These are phyloP conservation scores for Tilletiopsis washingtonensis DNA, from an alignment of 1,284 basidiomycete genomes.

Conservation along the genomic window DNA sequence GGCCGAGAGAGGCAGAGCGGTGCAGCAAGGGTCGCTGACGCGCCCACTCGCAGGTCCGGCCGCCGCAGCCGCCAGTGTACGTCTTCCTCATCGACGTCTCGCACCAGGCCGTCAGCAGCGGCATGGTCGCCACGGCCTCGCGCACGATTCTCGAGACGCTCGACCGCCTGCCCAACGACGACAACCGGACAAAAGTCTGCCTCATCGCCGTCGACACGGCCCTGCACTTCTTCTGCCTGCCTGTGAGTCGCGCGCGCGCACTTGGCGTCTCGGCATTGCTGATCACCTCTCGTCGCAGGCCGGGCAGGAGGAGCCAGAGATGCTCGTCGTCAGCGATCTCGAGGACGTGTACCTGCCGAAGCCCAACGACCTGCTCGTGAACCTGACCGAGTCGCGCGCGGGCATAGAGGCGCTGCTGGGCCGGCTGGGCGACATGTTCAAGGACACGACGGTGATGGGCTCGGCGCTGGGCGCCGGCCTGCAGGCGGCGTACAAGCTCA, in stretches of 20 bases:
- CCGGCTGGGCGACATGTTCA: conserved; percentile 89
- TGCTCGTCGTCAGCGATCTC: conserved; percentile 94
- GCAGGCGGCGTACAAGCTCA: conserved; percentile 91
- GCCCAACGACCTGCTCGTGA: conserved; percentile 88
- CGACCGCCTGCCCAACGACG: conserved; percentile 90
- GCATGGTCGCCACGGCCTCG: conserved; percentile 93
- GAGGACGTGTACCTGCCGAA: conserved; percentile 97
- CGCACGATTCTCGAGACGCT: conserved; percentile 89
- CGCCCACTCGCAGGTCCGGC: conserved; percentile 56
- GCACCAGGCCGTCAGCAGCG: conserved; percentile 65
- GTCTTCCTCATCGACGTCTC: conserved; percentile 96
- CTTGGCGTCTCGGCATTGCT: no score
- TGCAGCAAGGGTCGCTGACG: background rate
- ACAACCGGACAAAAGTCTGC: conserved; percentile 81
- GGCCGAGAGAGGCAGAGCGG: no score
- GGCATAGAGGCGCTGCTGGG: conserved; percentile 75
- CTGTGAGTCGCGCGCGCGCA: no score
- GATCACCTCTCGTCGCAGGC: no score
- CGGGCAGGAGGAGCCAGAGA: conserved; percentile 75
- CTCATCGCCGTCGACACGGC: conserved; percentile 88
- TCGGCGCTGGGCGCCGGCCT: conserved; percentile 92
- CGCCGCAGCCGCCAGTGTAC: conserved; percentile 94
- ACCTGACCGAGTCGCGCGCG: conserved; percentile 74
- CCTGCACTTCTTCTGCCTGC: conserved; percentile 91
- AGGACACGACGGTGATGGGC: conserved; percentile 79